phyloP scores from a whole-genome alignment of 306 rosid genomes.

The Vigna unguiculata region DNA sequence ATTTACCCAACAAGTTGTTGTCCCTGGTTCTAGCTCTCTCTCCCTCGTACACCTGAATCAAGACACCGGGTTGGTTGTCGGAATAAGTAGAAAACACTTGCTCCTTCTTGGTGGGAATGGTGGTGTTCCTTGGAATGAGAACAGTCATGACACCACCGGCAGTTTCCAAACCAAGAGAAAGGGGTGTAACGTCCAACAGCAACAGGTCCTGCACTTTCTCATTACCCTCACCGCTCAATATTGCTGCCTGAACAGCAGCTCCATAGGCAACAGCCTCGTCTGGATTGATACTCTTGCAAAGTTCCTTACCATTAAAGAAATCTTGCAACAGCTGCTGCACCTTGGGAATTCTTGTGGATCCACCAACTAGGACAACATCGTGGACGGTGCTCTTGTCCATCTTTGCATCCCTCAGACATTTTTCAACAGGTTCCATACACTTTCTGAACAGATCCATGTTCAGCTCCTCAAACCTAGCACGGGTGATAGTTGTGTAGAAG shows the following conservation, averaged over 20 bases:
- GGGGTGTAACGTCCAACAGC: conserved; percentile 72
- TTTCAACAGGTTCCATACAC: conserved; percentile 80
- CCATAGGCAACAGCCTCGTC: conserved; percentile 86
- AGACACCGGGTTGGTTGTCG: conserved; percentile 69
- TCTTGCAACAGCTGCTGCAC: conserved; percentile 76
- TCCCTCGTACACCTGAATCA: conserved; percentile 69
- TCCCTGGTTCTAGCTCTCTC: conserved; percentile 64
- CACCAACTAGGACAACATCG: conserved; percentile 78
- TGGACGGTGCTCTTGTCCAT: conserved; percentile 69
- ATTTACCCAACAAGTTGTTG: conserved; percentile 67
- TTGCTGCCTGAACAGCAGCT: conserved; percentile 78
- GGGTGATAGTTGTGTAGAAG: conserved; percentile 67
- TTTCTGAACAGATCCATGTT: conserved; percentile 78
- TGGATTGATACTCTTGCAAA: conserved; percentile 76
- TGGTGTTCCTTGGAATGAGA: conserved; percentile 69
- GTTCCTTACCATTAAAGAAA: conserved; percentile 76
- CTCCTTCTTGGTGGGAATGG: conserved; percentile 78
- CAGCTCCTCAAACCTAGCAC: conserved; percentile 76
- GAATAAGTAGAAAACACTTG: conserved; percentile 72
- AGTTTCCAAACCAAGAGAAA: conserved; percentile 64
- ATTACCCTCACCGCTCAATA: conserved; percentile 70
- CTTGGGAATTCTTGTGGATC: conserved; percentile 76
- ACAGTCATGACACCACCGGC: conserved; percentile 74
- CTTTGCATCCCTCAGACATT: conserved; percentile 75
- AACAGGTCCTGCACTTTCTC: conserved; percentile 70